Conservation (phyloP, 1,139 yeast genomes). For the Pichia sp. region DNA sequence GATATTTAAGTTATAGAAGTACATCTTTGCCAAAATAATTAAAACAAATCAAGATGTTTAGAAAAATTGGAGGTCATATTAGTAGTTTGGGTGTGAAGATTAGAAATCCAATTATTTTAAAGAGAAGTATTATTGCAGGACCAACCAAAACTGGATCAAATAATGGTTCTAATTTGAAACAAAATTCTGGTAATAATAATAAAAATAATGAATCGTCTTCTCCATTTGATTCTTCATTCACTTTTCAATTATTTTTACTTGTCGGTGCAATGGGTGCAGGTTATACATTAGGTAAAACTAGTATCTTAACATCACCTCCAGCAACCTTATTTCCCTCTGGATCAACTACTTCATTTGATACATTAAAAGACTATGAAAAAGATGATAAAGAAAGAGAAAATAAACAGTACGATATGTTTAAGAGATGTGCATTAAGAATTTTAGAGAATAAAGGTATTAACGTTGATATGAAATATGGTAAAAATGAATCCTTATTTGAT, state of each 20-base stretch:
- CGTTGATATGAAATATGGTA: slow-evolving; percentile 20
- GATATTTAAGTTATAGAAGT: no score
- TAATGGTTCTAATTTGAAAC: slow-evolving; percentile 7
- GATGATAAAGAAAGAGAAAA: slow-evolving; percentile 14
- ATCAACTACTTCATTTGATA: slow-evolving; percentile 23
- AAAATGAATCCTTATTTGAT: slow-evolving; percentile 16
- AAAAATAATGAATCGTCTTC: slow-evolving; percentile 12
- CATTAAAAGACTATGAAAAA: slow-evolving; percentile 21
- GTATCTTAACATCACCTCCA: slow-evolving; percentile 23
- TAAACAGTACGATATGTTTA: slow-evolving; percentile 22
- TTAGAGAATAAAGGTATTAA: slow-evolving; percentile 24
- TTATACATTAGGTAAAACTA: slow-evolving; percentile 26
- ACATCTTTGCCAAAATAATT: no score
- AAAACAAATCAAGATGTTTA: no score
- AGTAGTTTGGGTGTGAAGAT: background rate
- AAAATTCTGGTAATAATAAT: slow-evolving; percentile 1
- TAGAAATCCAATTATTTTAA: background rate
- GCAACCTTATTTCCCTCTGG: slow-evolving; percentile 25
- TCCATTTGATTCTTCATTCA: slow-evolving; percentile 25
- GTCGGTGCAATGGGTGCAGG: slow-evolving; percentile 31
- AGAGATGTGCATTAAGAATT: slow-evolving; percentile 23
- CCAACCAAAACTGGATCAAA: slow-evolving; percentile 12
- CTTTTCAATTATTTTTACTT: slow-evolving; percentile 26
- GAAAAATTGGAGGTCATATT: background rate
- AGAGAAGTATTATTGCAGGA: slow-evolving; percentile 8